These are phyloP conservation scores for Globisporangium takayamanum DNA, from an alignment of 352 stramenopile species.

Conservation along the genomic window DNA sequence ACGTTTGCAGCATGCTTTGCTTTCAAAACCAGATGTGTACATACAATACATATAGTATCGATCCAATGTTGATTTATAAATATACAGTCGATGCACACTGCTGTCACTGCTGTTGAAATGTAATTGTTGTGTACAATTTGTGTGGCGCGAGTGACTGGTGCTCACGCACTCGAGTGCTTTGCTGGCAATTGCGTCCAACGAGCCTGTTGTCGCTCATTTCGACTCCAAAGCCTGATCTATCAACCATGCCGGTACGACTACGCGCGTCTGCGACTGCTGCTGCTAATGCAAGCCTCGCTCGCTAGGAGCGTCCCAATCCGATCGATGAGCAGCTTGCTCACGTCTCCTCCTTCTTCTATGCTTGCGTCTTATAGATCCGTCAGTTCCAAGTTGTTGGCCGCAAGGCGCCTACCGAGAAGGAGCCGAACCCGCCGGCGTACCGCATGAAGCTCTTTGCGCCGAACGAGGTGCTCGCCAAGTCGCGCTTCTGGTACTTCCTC, in stretches of 20 bases:
- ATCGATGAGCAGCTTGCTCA: neutral
- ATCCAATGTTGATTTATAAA: too few species aligned
- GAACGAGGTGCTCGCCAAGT: slow-evolving; percentile 97
- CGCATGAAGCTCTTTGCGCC: slow-evolving; percentile 98
- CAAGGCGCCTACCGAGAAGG: slow-evolving; percentile 96
- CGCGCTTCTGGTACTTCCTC: slow-evolving; percentile 99
- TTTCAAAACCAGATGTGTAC: too few species aligned
- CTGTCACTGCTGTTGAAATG: neutral
- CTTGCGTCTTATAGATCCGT: slow-evolving; percentile 77
- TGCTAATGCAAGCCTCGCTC: neutral
- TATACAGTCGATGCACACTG: neutral
- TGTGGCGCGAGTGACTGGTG: slow-evolving; percentile 1
- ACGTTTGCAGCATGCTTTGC: neutral
- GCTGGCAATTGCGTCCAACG: neutral
- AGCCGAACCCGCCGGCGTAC: slow-evolving; percentile 98
- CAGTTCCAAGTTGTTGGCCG: slow-evolving; percentile 99
- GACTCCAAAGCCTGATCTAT: slow-evolving; percentile 21
- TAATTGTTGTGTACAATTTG: neutral
- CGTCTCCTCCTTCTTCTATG: neutral
- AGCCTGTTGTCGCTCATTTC: slow-evolving; percentile 8
- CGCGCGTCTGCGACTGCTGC: neutral
- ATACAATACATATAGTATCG: too few species aligned
- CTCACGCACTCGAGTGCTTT: neutral
- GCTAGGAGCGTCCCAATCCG: neutral
- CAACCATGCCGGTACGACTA: slow-evolving; percentile 14